These are phyloP conservation scores for Fraxinus ornus DNA, from an alignment of 305 asterid species.

Conservation along the genomic window DNA sequence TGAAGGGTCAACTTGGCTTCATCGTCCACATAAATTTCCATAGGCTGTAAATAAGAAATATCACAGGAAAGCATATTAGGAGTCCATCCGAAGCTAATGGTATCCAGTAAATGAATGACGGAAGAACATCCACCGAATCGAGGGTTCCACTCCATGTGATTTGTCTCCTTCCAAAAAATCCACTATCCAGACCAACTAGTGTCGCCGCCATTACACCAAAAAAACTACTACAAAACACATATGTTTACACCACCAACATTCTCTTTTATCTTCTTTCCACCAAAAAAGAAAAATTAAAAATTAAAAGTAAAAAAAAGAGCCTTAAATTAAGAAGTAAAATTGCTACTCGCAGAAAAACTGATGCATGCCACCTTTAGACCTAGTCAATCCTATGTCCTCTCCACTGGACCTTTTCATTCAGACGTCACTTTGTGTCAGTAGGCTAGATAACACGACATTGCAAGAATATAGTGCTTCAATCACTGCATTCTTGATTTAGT, in stretches of 20 bases:
- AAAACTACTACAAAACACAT: constrained; percentile 15
- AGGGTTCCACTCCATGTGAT: constrained; percentile 52
- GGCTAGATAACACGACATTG: constrained; percentile 39
- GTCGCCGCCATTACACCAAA: constrained; percentile 29
- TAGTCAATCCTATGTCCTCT: constrained; percentile 17
- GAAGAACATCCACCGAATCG: constrained; percentile 44
- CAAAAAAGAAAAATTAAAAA: neutral
- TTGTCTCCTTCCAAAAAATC: constrained; percentile 48
- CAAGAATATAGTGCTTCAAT: constrained; percentile 49
- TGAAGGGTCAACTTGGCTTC: constrained; percentile 96
- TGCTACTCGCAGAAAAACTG: constrained; percentile 8
- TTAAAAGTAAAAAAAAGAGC: neutral
- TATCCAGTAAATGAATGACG: constrained; percentile 70
- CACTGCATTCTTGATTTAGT: constrained; percentile 49
- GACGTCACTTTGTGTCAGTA: constrained; percentile 29
- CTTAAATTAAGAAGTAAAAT: neutral
- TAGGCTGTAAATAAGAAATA: constrained; percentile 92
- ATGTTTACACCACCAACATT: constrained; percentile 14
- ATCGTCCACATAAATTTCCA: constrained; percentile 96
- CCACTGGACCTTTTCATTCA: constrained; percentile 26
- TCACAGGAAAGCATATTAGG: constrained; percentile 78
- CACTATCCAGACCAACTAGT: constrained; percentile 35
- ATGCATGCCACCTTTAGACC: constrained; percentile 17
- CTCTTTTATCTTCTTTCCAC: constrained; percentile 10
- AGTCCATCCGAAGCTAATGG: constrained; percentile 49